These are phyloP conservation scores for Taphrina sp. DNA, from an alignment of 1,139 yeast species.

Conservation along the genomic window DNA sequence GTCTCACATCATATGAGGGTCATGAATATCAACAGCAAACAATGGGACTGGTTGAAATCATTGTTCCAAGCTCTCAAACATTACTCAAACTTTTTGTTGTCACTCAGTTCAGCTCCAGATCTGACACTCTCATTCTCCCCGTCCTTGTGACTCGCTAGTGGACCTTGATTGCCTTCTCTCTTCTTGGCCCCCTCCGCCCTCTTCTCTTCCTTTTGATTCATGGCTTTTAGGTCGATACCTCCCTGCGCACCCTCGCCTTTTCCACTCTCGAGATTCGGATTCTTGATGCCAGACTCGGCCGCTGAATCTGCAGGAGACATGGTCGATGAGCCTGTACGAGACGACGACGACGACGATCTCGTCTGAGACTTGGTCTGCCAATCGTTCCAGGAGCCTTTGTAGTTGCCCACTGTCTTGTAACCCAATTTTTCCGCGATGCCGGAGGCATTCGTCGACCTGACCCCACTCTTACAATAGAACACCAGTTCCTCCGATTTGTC, in stretches of 20 bases:
- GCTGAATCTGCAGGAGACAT: neutral
- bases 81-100: constrained; percentile 20
- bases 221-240: constrained; percentile 24
- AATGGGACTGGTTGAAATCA: too few relatives aligned
- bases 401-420: constrained; percentile 55
- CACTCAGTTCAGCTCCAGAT: constrained; percentile 22
- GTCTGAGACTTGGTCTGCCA: constrained; percentile 52
- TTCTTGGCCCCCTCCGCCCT: constrained; percentile 11
- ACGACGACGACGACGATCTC: neutral
- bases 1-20: neutral
- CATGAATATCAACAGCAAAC: neutral
- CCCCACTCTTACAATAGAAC: constrained; percentile 91
- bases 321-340: neutral
- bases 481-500: constrained; percentile 64
- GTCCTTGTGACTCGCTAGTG: neutral
- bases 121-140: constrained; percentile 29
- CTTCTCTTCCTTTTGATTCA: constrained; percentile 24
- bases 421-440: constrained; percentile 90
- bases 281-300: neutral
- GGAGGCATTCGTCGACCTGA: constrained; percentile 86
- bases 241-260: constrained; percentile 28
- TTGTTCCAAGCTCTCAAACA: too few relatives aligned
- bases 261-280: constrained; percentile 14
- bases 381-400: constrained; percentile 80
- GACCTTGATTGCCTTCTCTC: constrained; percentile 1